Base-by-base conservation (phyloP, 192 early-diverging fungal genomes). In the Polychytrium aggregatum region DNA sequence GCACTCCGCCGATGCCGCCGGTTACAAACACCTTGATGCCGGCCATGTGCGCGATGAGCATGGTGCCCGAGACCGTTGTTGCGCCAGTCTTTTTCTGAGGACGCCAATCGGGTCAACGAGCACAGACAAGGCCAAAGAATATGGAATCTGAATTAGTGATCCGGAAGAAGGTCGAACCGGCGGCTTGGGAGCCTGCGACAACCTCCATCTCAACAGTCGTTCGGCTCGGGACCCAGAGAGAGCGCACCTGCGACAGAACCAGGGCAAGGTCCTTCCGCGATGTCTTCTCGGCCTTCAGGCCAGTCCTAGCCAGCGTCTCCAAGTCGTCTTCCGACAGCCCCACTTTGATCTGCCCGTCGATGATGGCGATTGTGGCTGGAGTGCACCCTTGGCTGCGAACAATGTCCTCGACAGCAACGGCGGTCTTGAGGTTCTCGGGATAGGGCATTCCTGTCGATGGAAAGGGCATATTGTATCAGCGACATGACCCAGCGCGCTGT, bases 1-100 rank as follows among this genome's bases (percentile, higher is more conserved):
- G 90, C 27, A 90, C 92, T 29, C 95, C 95, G 33, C 95, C 95
- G 46, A 98, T 96, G 5, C 93, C 95, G 17, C 95, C 95, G 4
- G 95, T 98, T 7, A 86, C 91, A 76, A 98, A 98, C 0, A 98
- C 66, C 30, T 59, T 53, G 45, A 98, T 98, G 1, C 90, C 92
- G 6, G 83, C 87, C 37, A 62, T 58, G 52, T 89, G 75, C 2
- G 95, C 92, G 4, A 84, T 73, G n/a, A 88, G 46, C 82, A 93
- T 88, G 0, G 92, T 98, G 5, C 81, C 81, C 13, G 92, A 79
- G 13, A 98, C 95, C 0, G 95, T 98, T 0, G 95, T 98, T 5
- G 88, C 82, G 0, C 94, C 94, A 2, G 78, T 68, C 52, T 11
- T 13, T 8, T 38, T 29, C 48, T 69, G 27, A 17, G n/a, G 13